Evolutionary conservation across 192 early-diverging fungal genomes (phyloP).

Genomic region (Backusella macrospora): DNA sequence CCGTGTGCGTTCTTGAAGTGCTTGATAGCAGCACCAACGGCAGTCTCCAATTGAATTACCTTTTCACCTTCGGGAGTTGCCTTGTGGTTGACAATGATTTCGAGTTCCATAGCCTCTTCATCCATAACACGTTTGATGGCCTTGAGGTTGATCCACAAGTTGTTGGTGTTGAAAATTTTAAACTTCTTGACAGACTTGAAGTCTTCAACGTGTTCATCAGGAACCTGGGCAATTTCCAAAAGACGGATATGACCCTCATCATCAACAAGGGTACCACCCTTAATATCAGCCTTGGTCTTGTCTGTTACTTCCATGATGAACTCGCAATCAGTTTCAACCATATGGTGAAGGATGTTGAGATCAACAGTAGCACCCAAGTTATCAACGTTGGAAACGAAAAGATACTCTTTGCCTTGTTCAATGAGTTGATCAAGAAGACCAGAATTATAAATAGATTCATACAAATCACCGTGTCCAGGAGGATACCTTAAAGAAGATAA

Average conservation of each 20-base stretch:
- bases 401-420: slow-evolving; percentile 95
- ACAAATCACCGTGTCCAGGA: slow-evolving; percentile 99
- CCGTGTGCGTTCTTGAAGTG: slow-evolving; percentile 94
- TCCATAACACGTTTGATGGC: slow-evolving; percentile 87
- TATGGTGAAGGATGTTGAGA: slow-evolving; percentile 87
- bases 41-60: slow-evolving; percentile 99
- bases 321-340: slow-evolving; percentile 85
- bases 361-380: slow-evolving; percentile 98
- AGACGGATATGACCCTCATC: slow-evolving; percentile 94
- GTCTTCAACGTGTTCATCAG: slow-evolving; percentile 93
- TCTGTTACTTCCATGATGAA: slow-evolving; percentile 99
- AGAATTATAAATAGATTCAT: slow-evolving; percentile 90
- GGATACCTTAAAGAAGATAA: slow-evolving; percentile 69
- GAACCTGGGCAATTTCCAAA: slow-evolving; percentile 99
- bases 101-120: slow-evolving; percentile 78
- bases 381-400: slow-evolving; percentile 99
- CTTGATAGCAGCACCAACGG: slow-evolving; percentile 98
- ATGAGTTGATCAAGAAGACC: slow-evolving; percentile 92
- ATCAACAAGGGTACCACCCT: slow-evolving; percentile 98
- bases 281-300: slow-evolving; percentile 99
- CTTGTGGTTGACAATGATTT: slow-evolving; percentile 98
- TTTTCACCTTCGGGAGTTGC: slow-evolving; percentile 90
- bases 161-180: slow-evolving; percentile 99
- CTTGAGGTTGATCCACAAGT: slow-evolving; percentile 85
- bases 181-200: slow-evolving; percentile 99